A percentile compares a stretch with the other conserved stretches of the same genome.
These are phyloP conservation scores for Acanthamoeba healyi DNA, from an alignment of 208 protist species.

Conservation along the genomic window DNA sequence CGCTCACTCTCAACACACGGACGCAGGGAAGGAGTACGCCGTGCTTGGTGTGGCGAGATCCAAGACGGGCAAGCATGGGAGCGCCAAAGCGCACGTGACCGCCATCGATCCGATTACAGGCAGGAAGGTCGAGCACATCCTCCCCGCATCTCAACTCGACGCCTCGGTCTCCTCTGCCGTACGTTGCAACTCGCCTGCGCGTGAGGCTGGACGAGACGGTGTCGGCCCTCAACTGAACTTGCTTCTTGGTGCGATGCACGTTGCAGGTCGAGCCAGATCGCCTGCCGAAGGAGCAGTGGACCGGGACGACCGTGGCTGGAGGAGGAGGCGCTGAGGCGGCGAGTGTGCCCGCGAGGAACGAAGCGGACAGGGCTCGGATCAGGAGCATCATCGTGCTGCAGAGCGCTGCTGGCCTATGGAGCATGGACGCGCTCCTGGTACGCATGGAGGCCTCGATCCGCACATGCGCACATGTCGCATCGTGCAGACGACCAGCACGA, in stretches of 20 bases:
- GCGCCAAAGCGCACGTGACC: slow-evolving; percentile 3
- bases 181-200: too few species aligned
- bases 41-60: neutral
- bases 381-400: neutral
- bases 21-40: neutral
- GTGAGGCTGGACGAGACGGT: too few species aligned
- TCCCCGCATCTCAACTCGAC: neutral
- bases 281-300: neutral
- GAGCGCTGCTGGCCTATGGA: neutral
- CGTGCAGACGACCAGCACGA: too few species aligned
- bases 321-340: too few species aligned
- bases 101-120: neutral
- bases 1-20: neutral
- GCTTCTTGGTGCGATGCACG: too few species aligned
- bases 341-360: neutral
- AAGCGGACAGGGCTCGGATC: neutral
- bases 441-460: neutral
- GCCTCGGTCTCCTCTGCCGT: neutral
- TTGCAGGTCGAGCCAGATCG: too few species aligned
- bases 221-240: too few species aligned
- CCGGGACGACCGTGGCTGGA: too few species aligned
- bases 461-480: neutral
- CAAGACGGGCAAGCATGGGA: slow-evolving; percentile 25
- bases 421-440: neutral
- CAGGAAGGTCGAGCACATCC: neutral